Percentiles rank a stretch among this genome's conserved stretches.
These are phyloP conservation scores for Blepharisma stoltei DNA, from an alignment of 73 alveolate genomes.

Conservation along the genomic window DNA sequence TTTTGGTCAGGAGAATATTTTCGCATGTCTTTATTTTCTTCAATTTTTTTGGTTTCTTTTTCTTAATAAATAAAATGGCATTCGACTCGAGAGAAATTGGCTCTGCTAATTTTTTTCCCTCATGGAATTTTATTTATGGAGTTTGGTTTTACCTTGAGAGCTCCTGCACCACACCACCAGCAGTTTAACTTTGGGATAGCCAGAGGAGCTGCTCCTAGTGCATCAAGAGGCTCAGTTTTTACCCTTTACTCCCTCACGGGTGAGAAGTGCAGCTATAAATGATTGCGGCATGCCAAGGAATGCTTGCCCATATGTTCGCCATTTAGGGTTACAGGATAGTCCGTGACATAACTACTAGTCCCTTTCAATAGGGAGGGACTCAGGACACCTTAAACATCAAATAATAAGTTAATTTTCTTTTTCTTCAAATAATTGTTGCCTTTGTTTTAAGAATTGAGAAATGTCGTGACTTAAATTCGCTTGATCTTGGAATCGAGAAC, in stretches of 20 bases:
- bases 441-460: neutral
- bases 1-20: neutral
- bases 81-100: no score
- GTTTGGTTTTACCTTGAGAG: no score
- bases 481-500: neutral
- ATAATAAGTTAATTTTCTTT: neutral
- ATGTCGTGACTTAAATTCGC: neutral
- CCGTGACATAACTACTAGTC: neutral
- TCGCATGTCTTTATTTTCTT: neutral
- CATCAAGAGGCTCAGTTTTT: no score
- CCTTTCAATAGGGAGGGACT: neutral
- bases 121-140: no score
- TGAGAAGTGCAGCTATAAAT: no score
- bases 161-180: no score
- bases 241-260: no score
- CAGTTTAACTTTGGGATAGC: no score
- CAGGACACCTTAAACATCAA: neutral
- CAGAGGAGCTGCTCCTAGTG: no score
- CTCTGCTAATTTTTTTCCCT: no score
- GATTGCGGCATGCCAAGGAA: no score
- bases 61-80: no score
- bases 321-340: neutral
- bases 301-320: neutral
- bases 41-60: neutral
- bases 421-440: neutral